Evolutionary conservation across 768 basidiomycete species (phyloP).

Genomic region (Leucosporidium yakuticum): DNA sequence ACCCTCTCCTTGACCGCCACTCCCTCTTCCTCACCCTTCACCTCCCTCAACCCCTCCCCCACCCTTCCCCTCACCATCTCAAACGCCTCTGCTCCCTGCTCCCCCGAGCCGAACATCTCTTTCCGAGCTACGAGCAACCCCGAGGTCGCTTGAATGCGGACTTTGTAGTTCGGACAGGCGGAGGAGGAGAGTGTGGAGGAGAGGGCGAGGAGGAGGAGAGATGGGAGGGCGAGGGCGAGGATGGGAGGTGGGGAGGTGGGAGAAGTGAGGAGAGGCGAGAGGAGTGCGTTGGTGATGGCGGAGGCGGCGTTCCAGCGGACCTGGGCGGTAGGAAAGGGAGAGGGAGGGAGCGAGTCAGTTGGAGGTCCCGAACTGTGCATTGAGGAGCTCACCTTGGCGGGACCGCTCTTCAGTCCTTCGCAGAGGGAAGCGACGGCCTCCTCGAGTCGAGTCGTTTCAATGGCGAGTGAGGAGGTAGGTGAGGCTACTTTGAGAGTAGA

Average conservation of each 20-base stretch:
- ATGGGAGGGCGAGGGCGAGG: too few relatives aligned
- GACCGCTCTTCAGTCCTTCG: not conserved
- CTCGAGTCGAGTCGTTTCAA: not conserved
- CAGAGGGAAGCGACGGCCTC: not conserved
- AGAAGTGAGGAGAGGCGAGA: not conserved
- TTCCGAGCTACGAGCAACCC: not conserved
- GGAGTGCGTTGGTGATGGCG: not conserved
- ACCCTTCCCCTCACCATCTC: not conserved
- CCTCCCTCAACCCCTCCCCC: not conserved
- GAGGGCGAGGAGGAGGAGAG: not conserved
- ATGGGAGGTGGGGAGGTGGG: not conserved
- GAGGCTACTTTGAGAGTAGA: slow-evolving; percentile 3
- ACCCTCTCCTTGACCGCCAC: slow-evolving; percentile 2
- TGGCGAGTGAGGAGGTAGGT: too few relatives aligned
- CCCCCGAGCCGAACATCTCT: not conserved
- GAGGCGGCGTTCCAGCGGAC: slow-evolving; percentile 31
- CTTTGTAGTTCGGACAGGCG: slow-evolving; percentile 21
- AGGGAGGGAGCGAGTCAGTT: not conserved
- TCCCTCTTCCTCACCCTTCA: not conserved
- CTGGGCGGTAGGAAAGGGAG: not conserved
- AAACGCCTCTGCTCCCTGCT: not conserved
- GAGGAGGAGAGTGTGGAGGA: not conserved
- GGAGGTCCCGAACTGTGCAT: not conserved
- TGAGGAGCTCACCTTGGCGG: slow-evolving; percentile 2
- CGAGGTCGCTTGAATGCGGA: slow-evolving; percentile 19